These are phyloP conservation scores for Starmera caribaea DNA, from an alignment of 805 yeast species.

Conservation along the genomic window DNA sequence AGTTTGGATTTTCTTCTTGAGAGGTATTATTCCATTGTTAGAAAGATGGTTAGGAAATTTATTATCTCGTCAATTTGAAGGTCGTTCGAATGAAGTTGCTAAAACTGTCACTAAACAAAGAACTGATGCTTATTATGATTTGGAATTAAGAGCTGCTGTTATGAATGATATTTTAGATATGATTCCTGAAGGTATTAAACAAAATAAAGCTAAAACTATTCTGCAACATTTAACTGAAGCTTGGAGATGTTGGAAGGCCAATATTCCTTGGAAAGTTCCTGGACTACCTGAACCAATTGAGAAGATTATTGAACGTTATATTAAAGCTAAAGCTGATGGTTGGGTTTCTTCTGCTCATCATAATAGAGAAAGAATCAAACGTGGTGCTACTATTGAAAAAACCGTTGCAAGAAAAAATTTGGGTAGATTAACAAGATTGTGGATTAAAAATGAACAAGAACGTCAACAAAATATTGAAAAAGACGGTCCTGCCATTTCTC, in stretches of 20 bases:
- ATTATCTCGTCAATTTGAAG: slow-evolving; percentile 89
- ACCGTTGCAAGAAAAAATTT: slow-evolving; percentile 89
- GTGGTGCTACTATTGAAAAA: slow-evolving; percentile 91
- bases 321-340: slow-evolving; percentile 92
- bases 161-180: slow-evolving; percentile 93
- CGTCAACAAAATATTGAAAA: slow-evolving; percentile 71
- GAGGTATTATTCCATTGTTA: slow-evolving; percentile 85
- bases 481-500: slow-evolving; percentile 80
- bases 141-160: slow-evolving; percentile 88
- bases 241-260: slow-evolving; percentile 99
- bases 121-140: slow-evolving; percentile 87
- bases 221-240: slow-evolving; percentile 95
- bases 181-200: slow-evolving; percentile 93
- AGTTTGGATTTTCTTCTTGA: slow-evolving; percentile 84
- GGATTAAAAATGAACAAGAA: slow-evolving; percentile 90
- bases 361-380: slow-evolving; percentile 78
- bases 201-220: slow-evolving; percentile 76
- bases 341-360: slow-evolving; percentile 93
- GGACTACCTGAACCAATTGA: slow-evolving; percentile 91
- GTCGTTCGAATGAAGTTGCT: slow-evolving; percentile 86
- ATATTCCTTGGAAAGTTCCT: slow-evolving; percentile 95
- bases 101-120: slow-evolving; percentile 94
- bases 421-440: slow-evolving; percentile 83
- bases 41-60: slow-evolving; percentile 95
- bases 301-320: slow-evolving; percentile 76